Base-by-base conservation (phyloP, 257 asterid genomes). In the Eustoma russellianum region DNA sequence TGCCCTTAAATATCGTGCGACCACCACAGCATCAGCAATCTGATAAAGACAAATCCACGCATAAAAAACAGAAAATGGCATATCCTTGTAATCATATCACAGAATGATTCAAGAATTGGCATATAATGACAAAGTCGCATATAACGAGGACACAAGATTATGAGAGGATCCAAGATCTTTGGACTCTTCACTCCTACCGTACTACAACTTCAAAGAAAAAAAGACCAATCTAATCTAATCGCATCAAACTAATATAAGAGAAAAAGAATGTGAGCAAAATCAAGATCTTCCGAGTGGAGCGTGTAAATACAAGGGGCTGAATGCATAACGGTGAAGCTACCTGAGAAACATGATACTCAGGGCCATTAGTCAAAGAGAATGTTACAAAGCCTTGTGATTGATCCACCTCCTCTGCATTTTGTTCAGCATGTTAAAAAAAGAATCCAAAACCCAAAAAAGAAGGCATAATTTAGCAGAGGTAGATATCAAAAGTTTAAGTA, bases 281-380 rank as follows among this genome's bases (percentile, higher is more conserved):
- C 9, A 38, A 38, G 43, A 38, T 38, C 9, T 38, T 11, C 43
- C 12, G 9, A 38, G 43, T 8, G 12, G 7, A 10, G 1, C 2
- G 5, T 38, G 12, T 11, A 38, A 38, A 8, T 7, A 38, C 9
- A 38, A 7, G 12, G 12, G 43, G 43, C 12, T 7, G 12, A 38
- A 38, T 7, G 7, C 9, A 46, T 1, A 41, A 41, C 7, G 19
- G 17, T 3, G 9, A 41, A 52, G 52, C 5, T 62, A 80, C 99
- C 99, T 92, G 99, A n/a, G 99, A 92, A 62, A 88, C 91, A 59
- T 92, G 99, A 73, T 92, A 88, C 64, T 92, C 99, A 18, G 99
- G 97, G 73, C 97, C 99, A n/a, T 85, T 88, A 19, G 97, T 88
- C 62, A 92, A 74, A 5, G 99, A 92, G 80, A 92, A 88, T 52